A percentile compares a stretch with the other conserved stretches of the same genome.
Conservation (phyloP, 2,329 filamentous ascomycete genomes). For the Mariannaea elegans region DNA sequence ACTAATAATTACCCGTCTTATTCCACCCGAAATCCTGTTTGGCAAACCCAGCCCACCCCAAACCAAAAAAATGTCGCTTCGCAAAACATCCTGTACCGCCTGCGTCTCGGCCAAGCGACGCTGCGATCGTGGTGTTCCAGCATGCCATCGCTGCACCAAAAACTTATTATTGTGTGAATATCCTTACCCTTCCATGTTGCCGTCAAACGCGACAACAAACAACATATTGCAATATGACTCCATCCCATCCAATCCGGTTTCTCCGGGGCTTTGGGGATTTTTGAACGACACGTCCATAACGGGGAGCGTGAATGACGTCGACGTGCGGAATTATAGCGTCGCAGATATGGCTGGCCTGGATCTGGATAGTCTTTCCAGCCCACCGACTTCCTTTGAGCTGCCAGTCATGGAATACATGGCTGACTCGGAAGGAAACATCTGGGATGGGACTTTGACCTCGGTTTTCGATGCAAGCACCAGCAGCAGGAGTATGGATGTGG, state of each 20-base stretch:
- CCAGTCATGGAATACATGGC: too few species aligned
- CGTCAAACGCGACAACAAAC: background rate
- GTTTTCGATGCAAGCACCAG: background rate
- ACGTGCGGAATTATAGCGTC: background rate
- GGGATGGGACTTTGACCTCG: background rate
- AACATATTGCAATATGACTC: background rate
- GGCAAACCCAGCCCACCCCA: background rate
- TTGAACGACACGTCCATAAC: background rate
- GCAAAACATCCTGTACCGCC: slow-evolving; percentile 18
- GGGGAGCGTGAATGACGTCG: background rate
- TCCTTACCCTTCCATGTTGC: background rate
- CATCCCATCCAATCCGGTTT: background rate
- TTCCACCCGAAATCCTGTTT: too few species aligned
- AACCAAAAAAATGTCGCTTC: slow-evolving; percentile 19
- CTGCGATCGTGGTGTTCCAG: slow-evolving; percentile 14
- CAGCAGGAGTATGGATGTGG: background rate
- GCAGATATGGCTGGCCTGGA: too few species aligned
- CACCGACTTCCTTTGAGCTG: too few species aligned
- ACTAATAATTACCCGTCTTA: background rate
- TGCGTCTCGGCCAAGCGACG: slow-evolving; percentile 20
- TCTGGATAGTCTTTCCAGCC: too few species aligned
- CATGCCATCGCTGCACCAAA: slow-evolving; percentile 11
- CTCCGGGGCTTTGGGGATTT: background rate
- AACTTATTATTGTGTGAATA: slow-evolving; percentile 12
- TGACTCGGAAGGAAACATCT: background rate